These are phyloP conservation scores for Venturia oleaginea DNA, from an alignment of 2,329 filamentous ascomycete species.

Conservation along the genomic window DNA sequence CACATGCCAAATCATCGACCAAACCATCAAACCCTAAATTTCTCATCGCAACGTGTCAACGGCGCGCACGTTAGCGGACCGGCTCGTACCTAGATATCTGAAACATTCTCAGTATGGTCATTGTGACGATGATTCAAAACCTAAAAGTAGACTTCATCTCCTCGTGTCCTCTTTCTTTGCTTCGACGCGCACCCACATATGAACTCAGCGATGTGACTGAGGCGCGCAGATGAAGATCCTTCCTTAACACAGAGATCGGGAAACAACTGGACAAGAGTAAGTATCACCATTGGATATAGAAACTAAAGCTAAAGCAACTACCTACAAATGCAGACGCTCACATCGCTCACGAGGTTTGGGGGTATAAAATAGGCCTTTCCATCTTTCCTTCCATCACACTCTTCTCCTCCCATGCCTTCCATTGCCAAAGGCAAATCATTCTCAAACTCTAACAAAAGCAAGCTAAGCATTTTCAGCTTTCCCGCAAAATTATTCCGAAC, in stretches of 20 bases:
- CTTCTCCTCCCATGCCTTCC: not conserved
- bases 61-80: not conserved
- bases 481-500: not conserved
- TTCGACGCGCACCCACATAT: no score
- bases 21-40: no score
- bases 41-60: not conserved
- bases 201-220: no score
- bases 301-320: conserved; percentile 4
- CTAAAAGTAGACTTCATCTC: no score
- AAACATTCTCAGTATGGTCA: not conserved
- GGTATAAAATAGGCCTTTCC: conserved; percentile 4
- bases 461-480: not conserved
- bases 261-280: not conserved
- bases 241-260: no score
- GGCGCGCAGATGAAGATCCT: no score
- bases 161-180: not conserved
- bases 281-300: not conserved
- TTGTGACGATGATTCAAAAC: not conserved
- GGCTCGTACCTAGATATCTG: not conserved
- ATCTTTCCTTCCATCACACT: not conserved
- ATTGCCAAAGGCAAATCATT: not conserved
- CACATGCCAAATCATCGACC: no score
- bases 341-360: conserved; percentile 3
- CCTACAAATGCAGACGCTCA: not conserved
- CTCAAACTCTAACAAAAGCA: conserved; percentile 1